Evolutionary conservation across 140 eudicot genomes (phyloP).

Genomic region (Flaveria floridana): DNA sequence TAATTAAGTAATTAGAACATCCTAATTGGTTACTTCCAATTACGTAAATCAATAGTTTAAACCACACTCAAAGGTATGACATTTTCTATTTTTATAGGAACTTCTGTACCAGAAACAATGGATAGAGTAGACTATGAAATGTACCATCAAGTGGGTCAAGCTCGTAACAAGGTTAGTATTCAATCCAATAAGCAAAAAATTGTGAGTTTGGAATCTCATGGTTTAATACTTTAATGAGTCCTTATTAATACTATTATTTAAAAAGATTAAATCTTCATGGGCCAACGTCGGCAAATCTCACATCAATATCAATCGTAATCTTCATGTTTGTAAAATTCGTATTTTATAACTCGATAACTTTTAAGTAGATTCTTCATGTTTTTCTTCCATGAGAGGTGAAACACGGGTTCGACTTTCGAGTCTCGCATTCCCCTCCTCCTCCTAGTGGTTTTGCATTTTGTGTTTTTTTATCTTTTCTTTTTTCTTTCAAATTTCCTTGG

Average conservation of each 20-base stretch:
- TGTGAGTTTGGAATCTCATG: slow-evolving; percentile 21
- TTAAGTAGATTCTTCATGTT: background rate
- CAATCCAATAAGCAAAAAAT: slow-evolving; percentile 3
- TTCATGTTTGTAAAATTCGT: slow-evolving; percentile 15
- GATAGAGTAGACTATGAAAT: slow-evolving; percentile 1
- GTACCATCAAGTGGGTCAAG: slow-evolving; percentile 24
- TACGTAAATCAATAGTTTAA: too few relatives aligned
- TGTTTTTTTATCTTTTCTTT: too few relatives aligned
- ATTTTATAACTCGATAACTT: background rate
- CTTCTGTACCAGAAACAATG: too few relatives aligned
- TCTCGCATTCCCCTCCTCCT: too few relatives aligned
- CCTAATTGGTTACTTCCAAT: too few relatives aligned
- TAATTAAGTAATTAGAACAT: background rate
- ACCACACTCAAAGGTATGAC: too few relatives aligned
- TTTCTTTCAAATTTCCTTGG: too few relatives aligned
- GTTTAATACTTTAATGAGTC: slow-evolving; percentile 3
- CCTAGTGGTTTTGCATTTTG: too few relatives aligned
- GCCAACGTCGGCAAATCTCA: slow-evolving; percentile 18
- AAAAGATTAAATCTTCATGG: slow-evolving; percentile 7
- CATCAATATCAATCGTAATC: slow-evolving; percentile 22
- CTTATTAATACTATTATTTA: too few relatives aligned
- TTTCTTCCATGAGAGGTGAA: background rate
- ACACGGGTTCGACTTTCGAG: too few relatives aligned
- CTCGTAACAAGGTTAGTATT: slow-evolving; percentile 21
- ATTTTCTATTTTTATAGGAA: too few relatives aligned